Conservation (phyloP, 179 eudicot genomes). For the Pouteria campechiana region DNA sequence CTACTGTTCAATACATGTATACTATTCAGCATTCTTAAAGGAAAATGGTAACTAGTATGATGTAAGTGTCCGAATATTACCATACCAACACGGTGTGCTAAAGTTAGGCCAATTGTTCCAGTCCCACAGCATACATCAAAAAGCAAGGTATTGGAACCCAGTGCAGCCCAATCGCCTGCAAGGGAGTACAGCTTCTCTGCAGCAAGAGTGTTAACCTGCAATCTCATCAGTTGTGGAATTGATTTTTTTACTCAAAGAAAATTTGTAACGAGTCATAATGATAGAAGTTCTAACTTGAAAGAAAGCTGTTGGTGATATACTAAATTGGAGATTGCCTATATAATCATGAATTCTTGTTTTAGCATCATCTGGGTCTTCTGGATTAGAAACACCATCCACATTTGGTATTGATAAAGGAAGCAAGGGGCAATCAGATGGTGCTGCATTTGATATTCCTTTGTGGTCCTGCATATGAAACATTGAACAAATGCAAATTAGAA, state of each 20-base stretch:
- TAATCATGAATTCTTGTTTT: slow-evolving; percentile 79
- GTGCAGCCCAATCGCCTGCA: slow-evolving; percentile 95
- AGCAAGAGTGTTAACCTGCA: slow-evolving; percentile 88
- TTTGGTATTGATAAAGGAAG: slow-evolving; percentile 37
- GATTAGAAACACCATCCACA: slow-evolving; percentile 17
- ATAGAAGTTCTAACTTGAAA: slow-evolving; percentile 46
- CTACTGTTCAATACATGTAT: too few relatives aligned
- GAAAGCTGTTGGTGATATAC: slow-evolving; percentile 91
- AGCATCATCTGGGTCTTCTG: slow-evolving; percentile 14
- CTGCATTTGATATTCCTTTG: slow-evolving; percentile 85
- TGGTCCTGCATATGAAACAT: slow-evolving; percentile 52
- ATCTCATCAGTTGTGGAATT: background rate
- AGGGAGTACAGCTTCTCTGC: slow-evolving; percentile 91
- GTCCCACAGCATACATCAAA: slow-evolving; percentile 97
- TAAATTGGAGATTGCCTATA: slow-evolving; percentile 62
- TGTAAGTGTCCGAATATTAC: too few relatives aligned
- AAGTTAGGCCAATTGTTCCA: slow-evolving; percentile 94
- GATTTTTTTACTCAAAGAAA: background rate
- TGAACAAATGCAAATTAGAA: background rate
- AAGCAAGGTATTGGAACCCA: slow-evolving; percentile 77
- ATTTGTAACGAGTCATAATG: background rate
- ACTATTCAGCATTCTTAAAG: too few relatives aligned
- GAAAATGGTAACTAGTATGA: too few relatives aligned
- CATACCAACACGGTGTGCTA: slow-evolving; percentile 94
- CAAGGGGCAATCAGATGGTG: slow-evolving; percentile 78